Percentiles rank a stretch among this genome's conserved stretches.
These are phyloP conservation scores for Punica granatum DNA, from an alignment of 345 rosid genomes.

Conservation along the genomic window DNA sequence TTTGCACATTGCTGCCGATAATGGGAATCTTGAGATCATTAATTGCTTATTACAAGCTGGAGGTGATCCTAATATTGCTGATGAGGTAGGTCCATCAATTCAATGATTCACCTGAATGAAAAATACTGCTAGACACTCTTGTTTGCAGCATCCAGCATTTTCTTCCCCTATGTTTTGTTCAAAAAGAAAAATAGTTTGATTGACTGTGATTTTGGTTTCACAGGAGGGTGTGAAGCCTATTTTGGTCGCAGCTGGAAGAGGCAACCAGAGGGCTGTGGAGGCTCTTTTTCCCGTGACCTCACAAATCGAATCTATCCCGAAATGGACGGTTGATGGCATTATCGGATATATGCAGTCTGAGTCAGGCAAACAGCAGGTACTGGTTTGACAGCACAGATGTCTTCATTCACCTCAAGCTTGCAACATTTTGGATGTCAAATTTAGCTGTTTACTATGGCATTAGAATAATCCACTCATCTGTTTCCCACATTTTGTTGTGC, in stretches of 20 bases:
- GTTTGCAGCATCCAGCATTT: neutral
- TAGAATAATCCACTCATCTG: neutral
- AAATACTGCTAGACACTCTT: neutral
- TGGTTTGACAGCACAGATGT: neutral
- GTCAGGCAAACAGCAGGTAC: conserved; percentile 37
- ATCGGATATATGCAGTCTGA: conserved; percentile 51
- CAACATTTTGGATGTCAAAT: neutral
- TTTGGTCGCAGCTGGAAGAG: conserved; percentile 79
- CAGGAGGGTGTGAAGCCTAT: conserved; percentile 85
- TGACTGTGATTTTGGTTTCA: neutral
- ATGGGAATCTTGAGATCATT: conserved; percentile 55
- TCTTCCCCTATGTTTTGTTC: neutral
- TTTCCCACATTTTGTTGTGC: neutral
- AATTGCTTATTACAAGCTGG: conserved; percentile 71
- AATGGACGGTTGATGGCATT: conserved; percentile 81
- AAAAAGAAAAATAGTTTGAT: neutral
- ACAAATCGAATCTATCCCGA: conserved; percentile 36
- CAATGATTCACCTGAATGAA: neutral
- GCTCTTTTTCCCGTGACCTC: conserved; percentile 63
- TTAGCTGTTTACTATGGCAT: neutral
- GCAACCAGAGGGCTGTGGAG: conserved; percentile 56
- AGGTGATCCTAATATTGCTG: conserved; percentile 66
- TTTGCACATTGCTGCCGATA: conserved; percentile 85
- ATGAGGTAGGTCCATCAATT: conserved; percentile 43
- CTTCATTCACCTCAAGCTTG: neutral